These are phyloP conservation scores for Caryopteris hybrid DNA, from an alignment of 305 asterid genomes.

Conservation along the genomic window DNA sequence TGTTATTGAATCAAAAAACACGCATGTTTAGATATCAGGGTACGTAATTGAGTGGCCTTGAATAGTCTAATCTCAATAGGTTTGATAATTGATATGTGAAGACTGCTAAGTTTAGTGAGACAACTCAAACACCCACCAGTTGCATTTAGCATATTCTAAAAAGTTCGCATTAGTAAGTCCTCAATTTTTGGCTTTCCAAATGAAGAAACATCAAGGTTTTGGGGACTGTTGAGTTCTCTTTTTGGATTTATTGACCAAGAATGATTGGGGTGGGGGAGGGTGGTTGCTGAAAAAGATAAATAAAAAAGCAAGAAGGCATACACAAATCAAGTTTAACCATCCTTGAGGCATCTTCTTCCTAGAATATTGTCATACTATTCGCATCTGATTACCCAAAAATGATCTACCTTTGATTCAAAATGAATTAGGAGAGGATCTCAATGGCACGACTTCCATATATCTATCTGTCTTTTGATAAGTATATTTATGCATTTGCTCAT, in stretches of 20 bases:
- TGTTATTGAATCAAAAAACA: background rate
- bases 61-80: background rate
- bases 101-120: background rate
- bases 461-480: background rate
- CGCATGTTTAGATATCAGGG: background rate
- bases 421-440: no score
- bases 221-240: background rate
- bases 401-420: background rate
- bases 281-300: no score
- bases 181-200: background rate
- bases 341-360: background rate
- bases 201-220: background rate
- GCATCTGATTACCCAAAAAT: background rate
- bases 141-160: background rate
- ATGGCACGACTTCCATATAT: background rate
- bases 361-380: background rate
- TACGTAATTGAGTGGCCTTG: background rate
- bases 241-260: background rate
- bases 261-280: background rate
- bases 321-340: background rate
- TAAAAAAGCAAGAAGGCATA: background rate
- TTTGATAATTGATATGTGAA: background rate
- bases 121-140: background rate
- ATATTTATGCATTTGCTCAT: background rate
- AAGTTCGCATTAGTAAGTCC: background rate